Evolutionary conservation across 495 filamentous ascomycete genomes (phyloP).

Genomic region (Lophiostoma macrostomum): DNA sequence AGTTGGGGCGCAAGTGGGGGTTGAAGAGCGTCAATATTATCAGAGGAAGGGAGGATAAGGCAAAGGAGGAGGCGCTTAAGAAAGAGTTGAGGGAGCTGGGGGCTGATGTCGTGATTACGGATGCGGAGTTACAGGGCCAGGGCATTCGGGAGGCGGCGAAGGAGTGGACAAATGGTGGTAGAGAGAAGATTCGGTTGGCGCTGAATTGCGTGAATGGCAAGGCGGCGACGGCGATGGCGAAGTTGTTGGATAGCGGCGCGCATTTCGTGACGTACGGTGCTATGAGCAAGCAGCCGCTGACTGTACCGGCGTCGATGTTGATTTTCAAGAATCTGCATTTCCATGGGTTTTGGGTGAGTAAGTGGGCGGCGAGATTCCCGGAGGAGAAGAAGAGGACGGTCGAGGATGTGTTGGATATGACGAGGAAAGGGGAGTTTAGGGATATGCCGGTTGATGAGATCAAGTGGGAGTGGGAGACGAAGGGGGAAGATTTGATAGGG

Average conservation of each 20-base stretch:
- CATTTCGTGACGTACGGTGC: conserved; percentile 92
- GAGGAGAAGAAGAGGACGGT: conserved; percentile 73
- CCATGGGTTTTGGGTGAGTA: conserved; percentile 91
- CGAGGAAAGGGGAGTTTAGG: conserved; percentile 70
- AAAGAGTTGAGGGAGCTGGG: conserved; percentile 66
- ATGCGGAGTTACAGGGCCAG: conserved; percentile 66
- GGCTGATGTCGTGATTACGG: conserved; percentile 79
- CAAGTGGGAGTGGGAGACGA: conserved; percentile 75
- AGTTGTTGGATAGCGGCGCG: conserved; percentile 58
- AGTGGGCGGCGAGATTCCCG: conserved; percentile 76
- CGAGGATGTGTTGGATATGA: conserved; percentile 73
- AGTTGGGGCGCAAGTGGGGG: conserved; percentile 79
- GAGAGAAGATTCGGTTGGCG: conserved; percentile 67
- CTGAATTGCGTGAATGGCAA: conserved; percentile 96
- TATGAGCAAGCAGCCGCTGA: conserved; percentile 82
- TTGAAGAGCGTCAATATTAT: conserved; percentile 84
- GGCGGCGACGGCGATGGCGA: conserved; percentile 68
- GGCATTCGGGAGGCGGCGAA: conserved; percentile 62
- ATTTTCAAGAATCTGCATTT: conserved; percentile 90
- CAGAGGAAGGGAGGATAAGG: conserved; percentile 61
- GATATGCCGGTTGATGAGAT: conserved; percentile 77
- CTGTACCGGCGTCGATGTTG: conserved; percentile 69
- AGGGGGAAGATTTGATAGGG: conserved; percentile 46
- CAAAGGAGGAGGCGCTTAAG: conserved; percentile 64
- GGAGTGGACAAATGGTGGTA: conserved; percentile 64